Conservation (phyloP, 129 eudicot species). For the Sambucus nigra region DNA sequence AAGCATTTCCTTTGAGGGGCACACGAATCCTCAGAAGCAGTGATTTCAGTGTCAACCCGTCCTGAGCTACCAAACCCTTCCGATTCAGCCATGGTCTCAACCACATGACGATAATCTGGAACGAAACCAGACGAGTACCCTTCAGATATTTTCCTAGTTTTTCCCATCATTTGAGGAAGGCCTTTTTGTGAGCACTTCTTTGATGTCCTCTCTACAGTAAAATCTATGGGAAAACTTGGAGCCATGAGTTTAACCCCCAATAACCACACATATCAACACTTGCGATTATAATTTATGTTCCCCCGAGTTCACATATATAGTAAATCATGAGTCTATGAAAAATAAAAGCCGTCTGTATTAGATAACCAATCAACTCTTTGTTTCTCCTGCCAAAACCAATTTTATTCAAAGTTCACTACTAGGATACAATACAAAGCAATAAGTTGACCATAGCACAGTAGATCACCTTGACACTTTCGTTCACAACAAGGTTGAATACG, state of each 20-base stretch:
- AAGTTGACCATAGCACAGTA: background rate
- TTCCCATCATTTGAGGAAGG: slow-evolving; percentile 51
- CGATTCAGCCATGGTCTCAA: slow-evolving; percentile 68
- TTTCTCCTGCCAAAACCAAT: background rate
- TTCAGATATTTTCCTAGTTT: slow-evolving; percentile 56
- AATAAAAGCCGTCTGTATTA: background rate
- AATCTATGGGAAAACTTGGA: slow-evolving; percentile 50
- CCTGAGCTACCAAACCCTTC: slow-evolving; percentile 77
- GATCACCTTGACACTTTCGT: background rate
- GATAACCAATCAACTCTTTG: background rate
- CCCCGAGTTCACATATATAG: background rate
- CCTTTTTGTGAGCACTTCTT: slow-evolving; percentile 20
- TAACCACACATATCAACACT: slow-evolving; percentile 27
- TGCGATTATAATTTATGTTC: slow-evolving; percentile 5
- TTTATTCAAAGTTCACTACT: too few relatives aligned
- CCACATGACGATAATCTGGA: slow-evolving; percentile 57
- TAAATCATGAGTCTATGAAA: background rate
- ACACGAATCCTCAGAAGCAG: slow-evolving; percentile 47
- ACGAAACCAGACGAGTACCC: slow-evolving; percentile 46
- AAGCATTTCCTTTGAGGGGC: slow-evolving; percentile 41
- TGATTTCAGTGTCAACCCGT: slow-evolving; percentile 43
- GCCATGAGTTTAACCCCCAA: slow-evolving; percentile 57
- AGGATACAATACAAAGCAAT: background rate
- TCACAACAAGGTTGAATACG: background rate
- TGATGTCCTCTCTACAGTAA: slow-evolving; percentile 43